Evolutionary conservation across 495 filamentous ascomycete species (phyloP), one percentile per base, ranked within the genome.

Genomic region (Aspergillus nidulans): DNA sequence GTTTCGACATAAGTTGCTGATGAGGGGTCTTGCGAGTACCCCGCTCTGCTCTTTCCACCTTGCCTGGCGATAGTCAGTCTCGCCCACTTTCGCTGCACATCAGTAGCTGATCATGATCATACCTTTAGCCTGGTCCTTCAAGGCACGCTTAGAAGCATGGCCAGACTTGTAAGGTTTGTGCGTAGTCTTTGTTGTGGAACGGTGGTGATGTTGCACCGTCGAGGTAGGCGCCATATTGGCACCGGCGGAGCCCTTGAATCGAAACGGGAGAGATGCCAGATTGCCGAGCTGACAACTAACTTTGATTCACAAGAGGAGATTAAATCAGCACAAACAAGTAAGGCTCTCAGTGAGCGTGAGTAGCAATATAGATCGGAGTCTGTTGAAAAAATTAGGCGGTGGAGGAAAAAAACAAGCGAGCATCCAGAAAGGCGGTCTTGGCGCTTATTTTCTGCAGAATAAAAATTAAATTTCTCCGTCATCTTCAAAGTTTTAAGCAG

Each of bases 1-100:
- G 76, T 73, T 96, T 98, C 32, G 92, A 95, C 89, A 95, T 95
- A 67, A 95, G 80, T 73, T 96, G 90, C 67, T 97, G 95, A 69
- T 97, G 90, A 55, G 88, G 88, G 39, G 92, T 95, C 71, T 89
- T 95, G 55, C 92, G 85, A 56, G 75, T 76, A 34, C 84, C 81
- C 65, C 75, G 71, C 72, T 86, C 60, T 67, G 70, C 63, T 53
- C 57, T 55, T 66, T 87, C 82, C 39, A 87, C 71, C 68, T 87
- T 89, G 62, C 86, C 82, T 86, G 53, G 4, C 38, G 12, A 16
- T 7, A 55, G 48, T 65, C 30, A 63, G 48, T 41, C 5, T 34
- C 39, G 26, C 30, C 23, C 23, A 41, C 23, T n/a, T n/a, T n/a
- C n/a, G n/a, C n/a, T n/a, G n/a, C n/a, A n/a, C n/a, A 15, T 20